phyloP scores from a whole-genome alignment of 148 eudicot species.

The Gaultheria prostrata region DNA sequence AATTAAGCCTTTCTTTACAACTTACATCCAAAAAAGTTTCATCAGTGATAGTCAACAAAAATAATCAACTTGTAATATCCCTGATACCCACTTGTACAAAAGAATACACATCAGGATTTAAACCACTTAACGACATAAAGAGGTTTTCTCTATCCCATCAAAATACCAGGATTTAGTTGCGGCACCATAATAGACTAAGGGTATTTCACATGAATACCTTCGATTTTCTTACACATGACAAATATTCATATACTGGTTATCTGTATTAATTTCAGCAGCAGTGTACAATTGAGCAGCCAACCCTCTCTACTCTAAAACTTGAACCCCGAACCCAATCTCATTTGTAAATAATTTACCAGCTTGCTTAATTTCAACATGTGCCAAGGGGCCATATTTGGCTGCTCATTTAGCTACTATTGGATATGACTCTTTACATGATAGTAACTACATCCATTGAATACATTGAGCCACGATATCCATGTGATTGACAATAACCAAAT shows the following conservation, averaged over 20 bases:
- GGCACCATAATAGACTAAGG: neutral
- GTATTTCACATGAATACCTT: neutral
- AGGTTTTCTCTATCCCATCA: neutral
- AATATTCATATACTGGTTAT: neutral
- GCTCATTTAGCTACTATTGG: too few species aligned
- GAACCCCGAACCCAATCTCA: neutral
- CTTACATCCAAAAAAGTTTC: neutral
- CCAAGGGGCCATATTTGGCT: too few species aligned
- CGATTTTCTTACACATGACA: neutral
- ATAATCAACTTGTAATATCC: neutral
- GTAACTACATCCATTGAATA: too few species aligned
- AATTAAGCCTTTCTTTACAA: neutral
- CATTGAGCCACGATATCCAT: too few species aligned
- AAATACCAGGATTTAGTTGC: neutral
- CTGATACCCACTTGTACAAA: neutral
- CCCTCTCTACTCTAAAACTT: neutral
- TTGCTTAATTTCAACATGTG: too few species aligned
- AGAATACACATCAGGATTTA: neutral
- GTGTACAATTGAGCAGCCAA: neutral
- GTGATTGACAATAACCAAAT: too few species aligned
- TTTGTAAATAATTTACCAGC: too few species aligned
- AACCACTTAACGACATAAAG: neutral
- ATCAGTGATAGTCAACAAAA: neutral
- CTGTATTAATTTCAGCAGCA: neutral
- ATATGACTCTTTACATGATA: too few species aligned